phyloP scores from a whole-genome alignment of 768 basidiomycete genomes.

The Russula emetica region DNA sequence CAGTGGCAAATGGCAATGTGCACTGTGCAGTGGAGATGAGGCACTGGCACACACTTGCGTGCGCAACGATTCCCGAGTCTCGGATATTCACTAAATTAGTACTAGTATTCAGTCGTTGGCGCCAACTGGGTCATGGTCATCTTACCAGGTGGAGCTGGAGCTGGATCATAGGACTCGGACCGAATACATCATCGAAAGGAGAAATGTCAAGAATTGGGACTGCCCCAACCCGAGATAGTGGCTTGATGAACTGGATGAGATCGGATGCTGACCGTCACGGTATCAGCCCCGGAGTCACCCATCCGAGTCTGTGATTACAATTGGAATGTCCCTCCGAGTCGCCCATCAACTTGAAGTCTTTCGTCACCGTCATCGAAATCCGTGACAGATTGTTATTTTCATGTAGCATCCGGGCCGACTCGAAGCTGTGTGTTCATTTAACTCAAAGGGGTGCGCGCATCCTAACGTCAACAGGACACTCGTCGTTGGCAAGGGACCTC shows the following conservation, averaged over 20 bases:
- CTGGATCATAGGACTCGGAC: neutral
- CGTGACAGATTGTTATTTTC: too few species aligned
- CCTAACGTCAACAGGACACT: neutral
- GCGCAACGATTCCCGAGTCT: neutral
- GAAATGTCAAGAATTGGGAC: neutral
- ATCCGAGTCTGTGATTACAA: too few species aligned
- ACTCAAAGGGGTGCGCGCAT: neutral
- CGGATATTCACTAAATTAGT: neutral
- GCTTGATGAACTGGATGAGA: neutral
- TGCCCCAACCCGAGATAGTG: neutral
- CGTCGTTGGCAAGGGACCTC: slow-evolving; percentile 12
- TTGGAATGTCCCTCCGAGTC: too few species aligned
- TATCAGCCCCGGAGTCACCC: too few species aligned
- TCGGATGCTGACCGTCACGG: too few species aligned
- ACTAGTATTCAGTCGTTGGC: neutral
- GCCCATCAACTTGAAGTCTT: neutral
- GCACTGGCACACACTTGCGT: neutral
- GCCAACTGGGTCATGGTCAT: neutral
- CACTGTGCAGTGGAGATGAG: neutral
- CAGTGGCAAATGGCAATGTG: too few species aligned
- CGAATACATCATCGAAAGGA: neutral
- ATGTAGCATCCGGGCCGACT: too few species aligned
- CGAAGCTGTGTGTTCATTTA: neutral
- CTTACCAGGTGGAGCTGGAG: neutral
- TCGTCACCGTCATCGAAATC: too few species aligned